Evolutionary conservation across 2,329 filamentous ascomycete genomes (phyloP).

Genomic region (Sclerotinia borealis): DNA sequence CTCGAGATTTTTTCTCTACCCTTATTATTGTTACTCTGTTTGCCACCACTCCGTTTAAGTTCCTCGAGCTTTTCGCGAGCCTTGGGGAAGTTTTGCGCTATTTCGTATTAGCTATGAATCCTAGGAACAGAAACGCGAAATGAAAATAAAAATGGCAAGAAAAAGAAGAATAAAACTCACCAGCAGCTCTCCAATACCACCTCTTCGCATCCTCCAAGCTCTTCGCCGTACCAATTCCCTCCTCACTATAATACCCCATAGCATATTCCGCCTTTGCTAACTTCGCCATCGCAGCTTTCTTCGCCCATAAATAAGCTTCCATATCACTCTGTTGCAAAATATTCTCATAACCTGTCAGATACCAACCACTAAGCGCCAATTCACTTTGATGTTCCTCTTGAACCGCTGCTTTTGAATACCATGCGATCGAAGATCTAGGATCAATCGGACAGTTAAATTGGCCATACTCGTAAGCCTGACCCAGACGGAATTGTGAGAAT

Average conservation of each 20-base stretch:
- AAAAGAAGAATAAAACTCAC: constrained; percentile 52
- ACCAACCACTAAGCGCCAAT: constrained; percentile 82
- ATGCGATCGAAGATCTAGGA: constrained; percentile 77
- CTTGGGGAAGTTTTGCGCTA: constrained; percentile 91
- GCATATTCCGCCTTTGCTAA: constrained; percentile 94
- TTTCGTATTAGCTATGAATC: constrained; percentile 7
- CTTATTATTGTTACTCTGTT: constrained; percentile 63
- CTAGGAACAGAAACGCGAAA: no score
- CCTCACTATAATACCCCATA: constrained; percentile 96
- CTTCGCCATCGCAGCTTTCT: constrained; percentile 84
- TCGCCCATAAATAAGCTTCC: constrained; percentile 94
- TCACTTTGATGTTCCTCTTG: constrained; percentile 95
- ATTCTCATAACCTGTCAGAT: constrained; percentile 82
- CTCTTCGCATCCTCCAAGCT: constrained; percentile 93
- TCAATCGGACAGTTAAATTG: constrained; percentile 77
- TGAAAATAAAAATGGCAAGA: not conserved
- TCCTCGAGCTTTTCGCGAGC: constrained; percentile 90
- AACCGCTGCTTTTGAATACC: constrained; percentile 86
- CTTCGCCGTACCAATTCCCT: constrained; percentile 80
- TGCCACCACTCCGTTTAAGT: constrained; percentile 72
- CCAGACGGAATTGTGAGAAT: constrained; percentile 85
- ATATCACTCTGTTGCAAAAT: constrained; percentile 89
- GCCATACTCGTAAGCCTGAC: constrained; percentile 85
- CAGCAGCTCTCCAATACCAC: constrained; percentile 96
- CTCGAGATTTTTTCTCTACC: constrained; percentile 74